Percentiles rank a stretch among this genome's conserved stretches.
phyloP scores from a whole-genome alignment of 2,329 filamentous ascomycete species.

The Cordyceps cicadae region DNA sequence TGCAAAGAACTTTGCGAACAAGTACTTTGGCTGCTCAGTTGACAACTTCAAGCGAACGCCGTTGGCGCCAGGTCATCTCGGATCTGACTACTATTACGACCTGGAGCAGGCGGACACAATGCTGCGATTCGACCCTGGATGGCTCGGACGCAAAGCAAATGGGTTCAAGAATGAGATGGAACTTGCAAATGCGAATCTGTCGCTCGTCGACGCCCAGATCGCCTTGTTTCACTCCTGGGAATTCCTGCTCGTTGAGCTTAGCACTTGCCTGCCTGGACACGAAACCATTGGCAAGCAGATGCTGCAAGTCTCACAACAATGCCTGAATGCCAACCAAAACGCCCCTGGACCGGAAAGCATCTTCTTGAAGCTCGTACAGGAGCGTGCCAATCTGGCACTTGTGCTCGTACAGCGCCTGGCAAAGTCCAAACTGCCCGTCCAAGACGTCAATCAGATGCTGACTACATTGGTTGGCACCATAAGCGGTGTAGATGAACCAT shows the following conservation, averaged over 20 bases:
- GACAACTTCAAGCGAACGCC: conserved; percentile 71
- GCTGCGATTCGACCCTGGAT: conserved; percentile 68
- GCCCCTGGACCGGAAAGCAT: conserved; percentile 67
- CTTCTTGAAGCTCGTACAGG: conserved; percentile 69
- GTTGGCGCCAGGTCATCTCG: conserved; percentile 57
- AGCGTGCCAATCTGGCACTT: conserved; percentile 72
- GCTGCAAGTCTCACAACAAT: conserved; percentile 66
- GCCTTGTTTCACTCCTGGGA: conserved; percentile 85
- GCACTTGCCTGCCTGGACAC: conserved; percentile 49
- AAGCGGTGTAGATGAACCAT: conserved; percentile 45
- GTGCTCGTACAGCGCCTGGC: conserved; percentile 74
- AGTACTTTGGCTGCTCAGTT: conserved; percentile 67
- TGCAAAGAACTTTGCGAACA: conserved; percentile 71
- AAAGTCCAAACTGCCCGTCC: conserved; percentile 41
- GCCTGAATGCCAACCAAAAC: conserved; percentile 68
- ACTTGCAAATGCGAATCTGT: conserved; percentile 82
- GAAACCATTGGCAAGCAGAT: conserved; percentile 58
- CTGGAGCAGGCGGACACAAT: conserved; percentile 66
- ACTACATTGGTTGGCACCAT: conserved; percentile 44
- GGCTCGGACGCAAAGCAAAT: conserved; percentile 59
- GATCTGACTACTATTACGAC: conserved; percentile 77
- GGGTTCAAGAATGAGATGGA: conserved; percentile 79
- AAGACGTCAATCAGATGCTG: conserved; percentile 45
- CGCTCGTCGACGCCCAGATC: conserved; percentile 85
- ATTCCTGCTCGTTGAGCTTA: conserved; percentile 75